Evolutionary conservation across 306 rosid species (phyloP), one percentile per base, ranked within the genome.

Genomic region (Cicer chorassanicum): DNA sequence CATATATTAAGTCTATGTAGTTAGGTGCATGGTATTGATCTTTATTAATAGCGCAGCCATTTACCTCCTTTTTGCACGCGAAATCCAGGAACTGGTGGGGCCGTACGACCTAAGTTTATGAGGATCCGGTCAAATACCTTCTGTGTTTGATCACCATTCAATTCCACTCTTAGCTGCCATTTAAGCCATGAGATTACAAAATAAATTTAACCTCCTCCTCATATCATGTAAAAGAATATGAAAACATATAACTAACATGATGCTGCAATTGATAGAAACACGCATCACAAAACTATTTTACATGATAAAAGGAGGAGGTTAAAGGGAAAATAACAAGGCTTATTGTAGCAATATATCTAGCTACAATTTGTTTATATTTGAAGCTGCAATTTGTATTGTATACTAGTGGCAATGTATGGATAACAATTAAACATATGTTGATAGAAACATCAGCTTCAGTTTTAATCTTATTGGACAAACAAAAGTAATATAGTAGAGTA

Each of bases 81-180:
- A 84, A 93, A 93, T 83, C 97, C 98, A 0, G 97, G 97, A 75
- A 89, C 83, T 0, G 96, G 96, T 4, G 98, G 97, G 12, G 93
- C 97, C 5, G 87, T 80, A 49, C 84, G 86, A 39, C 89, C 92
- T 77, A 93, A 89, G 75, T 84, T 83, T 68, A 72, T 41, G 70
- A 93, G 84, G 77, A 84, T 85, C 76, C 51, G 72, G 59, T 88
- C 92, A 70, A 88, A 93, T 67, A 89, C 86, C 81, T 63, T 86
- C 62, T 86, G 82, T 13, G 97, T 91, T 81, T 91, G 93, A 64
- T 78, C 87, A 55, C 93, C 97, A 41, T 80, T 75, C 85, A 93
- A 67, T 44, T 91, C 89, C 71, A 89, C 98, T 83, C 92, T 78
- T 62, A 91, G 78, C 98, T 91, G 88, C 72, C 79, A 86, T 73